phyloP scores from a whole-genome alignment of 1,139 yeast genomes.

The Scheffersomyces insectosa region DNA sequence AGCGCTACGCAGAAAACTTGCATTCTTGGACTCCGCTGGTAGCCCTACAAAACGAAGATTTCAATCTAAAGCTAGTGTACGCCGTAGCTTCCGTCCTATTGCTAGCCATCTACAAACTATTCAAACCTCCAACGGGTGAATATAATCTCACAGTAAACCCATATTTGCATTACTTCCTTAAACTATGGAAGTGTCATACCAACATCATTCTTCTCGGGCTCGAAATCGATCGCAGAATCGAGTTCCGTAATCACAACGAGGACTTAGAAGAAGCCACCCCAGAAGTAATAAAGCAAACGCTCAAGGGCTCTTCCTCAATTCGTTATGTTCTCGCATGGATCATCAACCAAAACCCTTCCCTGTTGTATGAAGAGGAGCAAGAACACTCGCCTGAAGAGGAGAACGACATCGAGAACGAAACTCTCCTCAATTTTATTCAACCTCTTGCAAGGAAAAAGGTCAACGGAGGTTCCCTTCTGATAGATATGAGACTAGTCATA shows the following conservation, averaged over 20 bases:
- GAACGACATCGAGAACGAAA: constrained; percentile 57
- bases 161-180: constrained; percentile 54
- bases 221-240: constrained; percentile 64
- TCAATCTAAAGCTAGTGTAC: constrained; percentile 47
- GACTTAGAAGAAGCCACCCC: constrained; percentile 45
- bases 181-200: constrained; percentile 66
- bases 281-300: constrained; percentile 46
- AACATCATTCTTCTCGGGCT: constrained; percentile 56
- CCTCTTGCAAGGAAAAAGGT: constrained; percentile 61
- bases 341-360: constrained; percentile 48
- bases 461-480: constrained; percentile 56
- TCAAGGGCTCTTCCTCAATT: constrained; percentile 65
- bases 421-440: constrained; percentile 56
- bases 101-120: constrained; percentile 53
- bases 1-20: constrained; percentile 42
- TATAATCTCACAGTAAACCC: constrained; percentile 56
- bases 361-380: constrained; percentile 19
- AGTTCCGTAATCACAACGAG: constrained; percentile 40
- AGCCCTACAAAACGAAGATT: constrained; percentile 27
- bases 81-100: constrained; percentile 53
- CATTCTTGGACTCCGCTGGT: constrained; percentile 55
- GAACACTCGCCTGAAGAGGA: constrained; percentile 16
- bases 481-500: constrained; percentile 49
- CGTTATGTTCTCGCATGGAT: constrained; percentile 62
- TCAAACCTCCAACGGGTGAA: constrained; percentile 27